phyloP scores from a whole-genome alignment of 2,329 filamentous ascomycete species.

The Colletotrichum caudatum region DNA sequence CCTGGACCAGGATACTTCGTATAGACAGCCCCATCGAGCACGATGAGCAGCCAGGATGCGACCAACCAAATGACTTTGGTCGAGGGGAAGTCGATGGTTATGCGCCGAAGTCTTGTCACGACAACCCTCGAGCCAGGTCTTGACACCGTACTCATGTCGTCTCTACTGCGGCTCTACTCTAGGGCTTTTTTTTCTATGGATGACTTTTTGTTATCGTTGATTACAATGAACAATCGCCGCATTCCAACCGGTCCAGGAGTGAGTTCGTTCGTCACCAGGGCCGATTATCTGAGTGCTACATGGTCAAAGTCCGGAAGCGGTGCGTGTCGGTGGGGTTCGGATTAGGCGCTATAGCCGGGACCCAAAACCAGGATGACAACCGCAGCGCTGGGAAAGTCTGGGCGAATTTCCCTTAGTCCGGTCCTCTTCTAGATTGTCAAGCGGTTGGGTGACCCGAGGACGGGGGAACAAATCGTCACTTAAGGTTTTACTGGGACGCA shows the following conservation, averaged over 20 bases:
- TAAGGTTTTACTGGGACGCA: not conserved
- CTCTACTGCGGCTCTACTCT: not conserved
- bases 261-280: not conserved
- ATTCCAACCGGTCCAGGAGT: not conserved
- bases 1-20: not conserved
- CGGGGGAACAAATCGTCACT: not conserved
- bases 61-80: not conserved
- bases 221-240: not conserved
- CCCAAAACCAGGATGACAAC: too few relatives aligned
- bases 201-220: too few relatives aligned
- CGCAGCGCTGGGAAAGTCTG: not conserved
- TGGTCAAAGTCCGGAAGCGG: not conserved
- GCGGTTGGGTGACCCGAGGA: not conserved
- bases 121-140: not conserved
- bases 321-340: not conserved
- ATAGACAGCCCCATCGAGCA: not conserved
- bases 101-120: not conserved
- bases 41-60: not conserved
- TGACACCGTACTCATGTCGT: not conserved
- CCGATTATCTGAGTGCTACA: not conserved
- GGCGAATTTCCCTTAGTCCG: not conserved
- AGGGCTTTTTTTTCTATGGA: not conserved
- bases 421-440: not conserved
- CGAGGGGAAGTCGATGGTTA: not conserved
- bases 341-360: not conserved